Evolutionary conservation across 345 rosid genomes (phyloP), one percentile per base, ranked within the genome.

Genomic region (Eucalyptus dawsonii): DNA sequence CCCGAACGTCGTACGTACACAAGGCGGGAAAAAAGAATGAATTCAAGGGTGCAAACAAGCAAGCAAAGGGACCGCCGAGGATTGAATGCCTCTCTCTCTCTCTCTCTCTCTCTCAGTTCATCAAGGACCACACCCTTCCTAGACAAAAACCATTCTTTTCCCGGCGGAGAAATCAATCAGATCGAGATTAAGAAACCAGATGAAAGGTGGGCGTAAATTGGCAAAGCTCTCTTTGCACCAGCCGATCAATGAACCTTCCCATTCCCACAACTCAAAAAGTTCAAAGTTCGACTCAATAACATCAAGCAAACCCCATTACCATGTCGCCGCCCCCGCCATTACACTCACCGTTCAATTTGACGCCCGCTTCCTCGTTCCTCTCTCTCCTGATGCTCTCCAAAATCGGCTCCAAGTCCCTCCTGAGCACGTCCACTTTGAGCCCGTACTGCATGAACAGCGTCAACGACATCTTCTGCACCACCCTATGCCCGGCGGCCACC

Each of bases 401-500:
- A 12, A 93, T 89, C 22, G 88, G 93, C 87, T 87, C 91, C 80
- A 97, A 34, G 67, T 97, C 97, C 88, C 99, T 95, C 89, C 83
- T 34, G 22, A 91, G 93, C 80, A 97, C 97, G 60, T 93, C 93
- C 9, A 98, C 99, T 86, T 91, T 90, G 12, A 98, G 95, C 88
- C 99, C 99, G 53, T 95, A 90, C 89, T 95, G 95, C 99, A 98
- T 98, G 92, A 97, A 97, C 88, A 98, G 87, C 16, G 99, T 97
- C 87, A 97, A 88, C 60, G 99, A 97, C 99, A 97, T 97, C 93
- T 97, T 97, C 95, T 97, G 99, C 95, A 96, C 98, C 88, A 98
- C 97, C 89, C 92, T 94, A 87, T 96, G 98, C 37, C 99, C 99
- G 10, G 93, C 53, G 44, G 91, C 96, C 87, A 96, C 91, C 92